These are phyloP conservation scores for Sporothrix variecibatus DNA, from an alignment of 2,329 filamentous ascomycete genomes.

Conservation along the genomic window DNA sequence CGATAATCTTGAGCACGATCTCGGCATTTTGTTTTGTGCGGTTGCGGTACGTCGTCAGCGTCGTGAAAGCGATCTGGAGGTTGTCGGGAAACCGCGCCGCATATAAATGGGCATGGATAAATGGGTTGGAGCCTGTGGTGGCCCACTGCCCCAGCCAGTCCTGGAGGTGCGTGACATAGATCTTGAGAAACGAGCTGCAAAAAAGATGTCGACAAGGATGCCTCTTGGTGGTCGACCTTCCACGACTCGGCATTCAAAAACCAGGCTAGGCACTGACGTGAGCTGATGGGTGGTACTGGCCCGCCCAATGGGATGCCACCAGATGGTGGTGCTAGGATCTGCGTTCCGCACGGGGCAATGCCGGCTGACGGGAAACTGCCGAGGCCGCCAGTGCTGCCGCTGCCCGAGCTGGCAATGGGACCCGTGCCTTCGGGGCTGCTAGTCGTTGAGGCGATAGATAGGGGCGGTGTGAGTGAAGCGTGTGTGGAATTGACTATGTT, in stretches of 20 bases:
- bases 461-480: neutral
- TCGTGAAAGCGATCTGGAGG: conserved; percentile 38
- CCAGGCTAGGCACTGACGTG: conserved; percentile 25
- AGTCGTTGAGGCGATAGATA: neutral
- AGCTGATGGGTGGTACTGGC: neutral
- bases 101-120: conserved; percentile 40
- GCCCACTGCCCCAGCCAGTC: conserved; percentile 37
- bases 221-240: conserved; percentile 27
- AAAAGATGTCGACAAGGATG: neutral
- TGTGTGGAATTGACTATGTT: neutral
- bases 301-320: neutral
- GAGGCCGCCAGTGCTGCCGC: neutral
- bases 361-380: neutral
- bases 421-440: neutral
- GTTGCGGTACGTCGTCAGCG: conserved; percentile 32
- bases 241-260: conserved; percentile 32
- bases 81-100: conserved; percentile 33
- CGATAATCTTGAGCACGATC: conserved; percentile 31
- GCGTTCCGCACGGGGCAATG: neutral
- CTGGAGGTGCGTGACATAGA: conserved; percentile 27
- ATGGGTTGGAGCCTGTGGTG: conserved; percentile 35
- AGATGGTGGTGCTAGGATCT: neutral
- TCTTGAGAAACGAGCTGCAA: conserved; percentile 22
- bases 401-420: neutral
- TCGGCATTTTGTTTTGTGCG: conserved; percentile 28